These are phyloP conservation scores for Amoebophrya sp. DNA, from an alignment of 169 alveolate species.

Conservation along the genomic window DNA sequence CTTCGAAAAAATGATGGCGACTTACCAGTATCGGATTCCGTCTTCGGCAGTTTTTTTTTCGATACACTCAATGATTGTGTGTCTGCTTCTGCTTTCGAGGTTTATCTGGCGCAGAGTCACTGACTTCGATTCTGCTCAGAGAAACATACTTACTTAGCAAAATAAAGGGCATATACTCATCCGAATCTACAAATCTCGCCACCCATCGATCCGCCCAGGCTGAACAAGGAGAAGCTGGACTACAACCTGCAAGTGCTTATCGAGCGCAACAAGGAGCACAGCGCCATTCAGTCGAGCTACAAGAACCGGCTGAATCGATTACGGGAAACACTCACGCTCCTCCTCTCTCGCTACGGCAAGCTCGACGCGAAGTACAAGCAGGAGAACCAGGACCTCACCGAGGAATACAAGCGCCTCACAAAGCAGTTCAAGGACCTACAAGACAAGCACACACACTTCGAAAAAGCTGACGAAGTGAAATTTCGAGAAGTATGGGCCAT, in stretches of 20 bases:
- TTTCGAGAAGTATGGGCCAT: constrained; percentile 19
- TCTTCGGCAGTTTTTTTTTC: not conserved
- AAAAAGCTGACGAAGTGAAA: not conserved
- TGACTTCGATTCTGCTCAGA: too few relatives aligned
- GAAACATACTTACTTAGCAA: too few relatives aligned
- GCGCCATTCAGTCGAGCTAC: constrained; percentile 27
- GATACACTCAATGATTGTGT: too few relatives aligned
- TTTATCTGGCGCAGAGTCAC: too few relatives aligned
- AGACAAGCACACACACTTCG: not conserved
- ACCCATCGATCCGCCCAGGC: not conserved
- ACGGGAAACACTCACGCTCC: not conserved
- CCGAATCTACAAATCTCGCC: not conserved
- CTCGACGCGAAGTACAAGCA: constrained; percentile 18
- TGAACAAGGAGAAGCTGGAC: constrained; percentile 35
- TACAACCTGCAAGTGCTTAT: constrained; percentile 37
- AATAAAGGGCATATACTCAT: too few relatives aligned
- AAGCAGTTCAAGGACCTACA: constrained; percentile 12
- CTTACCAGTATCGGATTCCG: constrained; percentile 36
- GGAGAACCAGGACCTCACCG: constrained; percentile 10
- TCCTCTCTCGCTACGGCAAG: not conserved
- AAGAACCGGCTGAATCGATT: constrained; percentile 25
- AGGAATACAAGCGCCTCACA: constrained; percentile 19
- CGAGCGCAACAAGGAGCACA: constrained; percentile 35
- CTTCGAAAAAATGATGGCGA: constrained; percentile 37
- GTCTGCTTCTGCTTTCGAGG: too few relatives aligned